A percentile compares a stretch with the other conserved stretches of the same genome.
Conservation (phyloP, 2,329 filamentous ascomycete genomes). For the Plectosphaerella sp. region DNA sequence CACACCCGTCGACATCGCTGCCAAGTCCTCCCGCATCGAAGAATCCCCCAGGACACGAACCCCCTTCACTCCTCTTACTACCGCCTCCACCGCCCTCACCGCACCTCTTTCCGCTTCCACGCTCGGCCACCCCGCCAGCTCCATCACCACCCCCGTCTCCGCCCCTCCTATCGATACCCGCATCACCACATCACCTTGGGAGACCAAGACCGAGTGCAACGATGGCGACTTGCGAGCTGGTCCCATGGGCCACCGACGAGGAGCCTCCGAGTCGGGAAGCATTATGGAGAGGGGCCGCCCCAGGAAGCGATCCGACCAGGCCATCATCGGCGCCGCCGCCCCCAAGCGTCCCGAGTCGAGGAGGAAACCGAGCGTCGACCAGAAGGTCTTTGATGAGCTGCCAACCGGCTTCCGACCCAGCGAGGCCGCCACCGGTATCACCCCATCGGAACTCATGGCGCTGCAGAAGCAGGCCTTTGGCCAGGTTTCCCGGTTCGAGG, state of each 20-base stretch:
- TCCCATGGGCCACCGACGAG: conserved; percentile 40
- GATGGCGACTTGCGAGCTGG: conserved; percentile 6
- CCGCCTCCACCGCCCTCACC: conserved; percentile 32
- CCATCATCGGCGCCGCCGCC: conserved; percentile 26
- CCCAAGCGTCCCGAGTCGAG: conserved; percentile 36
- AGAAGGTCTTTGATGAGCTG: conserved; percentile 55
- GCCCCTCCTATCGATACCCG: conserved; percentile 36
- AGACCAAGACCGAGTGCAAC: neutral
- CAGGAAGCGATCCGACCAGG: conserved; percentile 44
- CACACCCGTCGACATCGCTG: conserved; percentile 32
- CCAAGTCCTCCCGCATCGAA: conserved; percentile 37
- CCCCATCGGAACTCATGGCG: conserved; percentile 40
- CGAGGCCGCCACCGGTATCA: conserved; percentile 47
- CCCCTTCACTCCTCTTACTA: conserved; percentile 38
- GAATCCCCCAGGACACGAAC: conserved; percentile 41
- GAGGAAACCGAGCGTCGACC: conserved; percentile 45
- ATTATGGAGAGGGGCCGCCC: conserved; percentile 61
- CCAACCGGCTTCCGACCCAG: conserved; percentile 51
- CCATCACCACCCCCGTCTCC: conserved; percentile 38
- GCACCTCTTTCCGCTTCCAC: conserved; percentile 39
- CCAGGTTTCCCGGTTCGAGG: conserved; percentile 60
- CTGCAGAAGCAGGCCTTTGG: conserved; percentile 58
- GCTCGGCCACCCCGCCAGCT: conserved; percentile 8
- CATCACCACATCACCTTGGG: neutral
- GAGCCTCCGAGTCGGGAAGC: conserved; percentile 52